A percentile compares a stretch with the other conserved stretches of the same genome.
Evolutionary conservation across 768 basidiomycete genomes (phyloP).

Genomic region (Saitozyma podzolica): DNA sequence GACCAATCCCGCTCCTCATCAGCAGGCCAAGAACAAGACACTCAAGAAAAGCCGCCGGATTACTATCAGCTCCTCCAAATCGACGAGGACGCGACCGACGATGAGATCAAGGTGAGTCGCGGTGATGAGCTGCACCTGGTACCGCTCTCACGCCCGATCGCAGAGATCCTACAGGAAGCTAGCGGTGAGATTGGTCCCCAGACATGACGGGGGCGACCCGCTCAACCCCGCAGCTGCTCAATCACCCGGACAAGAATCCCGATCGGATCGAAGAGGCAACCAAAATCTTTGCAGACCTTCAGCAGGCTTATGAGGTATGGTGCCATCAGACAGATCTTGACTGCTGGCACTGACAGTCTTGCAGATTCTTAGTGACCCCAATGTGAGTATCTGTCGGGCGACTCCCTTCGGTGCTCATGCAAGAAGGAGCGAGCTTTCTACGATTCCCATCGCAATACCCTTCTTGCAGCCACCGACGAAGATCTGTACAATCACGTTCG

Average conservation of each 20-base stretch:
- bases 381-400: slow-evolving; percentile 60
- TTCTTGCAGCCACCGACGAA: slow-evolving; percentile 78
- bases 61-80: slow-evolving; percentile 83
- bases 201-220: not conserved
- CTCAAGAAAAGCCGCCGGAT: slow-evolving; percentile 54
- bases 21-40: not conserved
- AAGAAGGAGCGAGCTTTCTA: slow-evolving; percentile 94
- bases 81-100: slow-evolving; percentile 74
- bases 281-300: slow-evolving; percentile 77
- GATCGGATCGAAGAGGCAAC: slow-evolving; percentile 82
- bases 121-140: not conserved
- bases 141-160: slow-evolving; percentile 1
- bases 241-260: slow-evolving; percentile 65
- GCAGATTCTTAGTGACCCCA: slow-evolving; percentile 89
- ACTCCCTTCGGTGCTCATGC: not conserved
- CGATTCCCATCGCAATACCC: slow-evolving; percentile 82
- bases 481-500: slow-evolving; percentile 84
- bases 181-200: slow-evolving; percentile 69
- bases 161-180: slow-evolving; percentile 80
- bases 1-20: slow-evolving; percentile 32
- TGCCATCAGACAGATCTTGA: not conserved
- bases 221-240: slow-evolving; percentile 30
- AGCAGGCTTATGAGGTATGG: slow-evolving; percentile 91
- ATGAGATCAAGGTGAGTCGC: slow-evolving; percentile 78
- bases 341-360: slow-evolving; percentile 4